Base-by-base conservation (phyloP, 1,284 basidiomycete species). In the Cryptococcus neoformans region DNA sequence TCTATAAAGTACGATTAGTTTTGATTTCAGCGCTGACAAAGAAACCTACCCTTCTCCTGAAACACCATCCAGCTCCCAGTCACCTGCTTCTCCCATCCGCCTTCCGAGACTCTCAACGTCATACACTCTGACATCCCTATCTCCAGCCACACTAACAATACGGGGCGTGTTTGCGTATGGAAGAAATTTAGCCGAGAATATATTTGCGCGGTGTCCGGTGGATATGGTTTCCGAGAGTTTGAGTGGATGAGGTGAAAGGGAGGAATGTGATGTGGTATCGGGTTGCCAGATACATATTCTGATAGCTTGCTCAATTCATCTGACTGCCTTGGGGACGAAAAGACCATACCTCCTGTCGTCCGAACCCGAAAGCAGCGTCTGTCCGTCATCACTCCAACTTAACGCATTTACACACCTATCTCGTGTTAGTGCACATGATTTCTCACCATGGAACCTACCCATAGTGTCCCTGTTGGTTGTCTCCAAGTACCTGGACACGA, bases 121-220 rank as follows among this genome's bases (percentile, higher is more conserved):
- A 21, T 57, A 90, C 3, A 96, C 85, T 35, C 92, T 83, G 40
- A 95, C 84, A 72, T 91, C 84, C 9, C 77, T 78, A 73, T 94
- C 90, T 7, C 87, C 85, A n/a, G 92, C 87, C 37, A 87, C 88
- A 38, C 87, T 87, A 4, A 83, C 88, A 55, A 67, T 61, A 14
- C 66, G 69, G 34, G 63, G 72, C 34, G 53, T 65, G 49, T 57
- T 58, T 42, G 65, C 60, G 58, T 85, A 80, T 0, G 92, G 91
- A 1, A 95, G 80, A 82, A 90, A 89, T 54, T 90, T 86, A 2
- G 85, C 85, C 57, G 86, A 87, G 80, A 97, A 97, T 58, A 97
- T 92, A 71, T 96, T 96, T 14, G 83, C 85, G 35, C 80, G 81
- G 77, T 97, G 93, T 1, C 89, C 90, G 1, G 90, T 92, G 11